Evolutionary conservation across 768 basidiomycete genomes (phyloP).

Genomic region (Serpula lacrymans): DNA sequence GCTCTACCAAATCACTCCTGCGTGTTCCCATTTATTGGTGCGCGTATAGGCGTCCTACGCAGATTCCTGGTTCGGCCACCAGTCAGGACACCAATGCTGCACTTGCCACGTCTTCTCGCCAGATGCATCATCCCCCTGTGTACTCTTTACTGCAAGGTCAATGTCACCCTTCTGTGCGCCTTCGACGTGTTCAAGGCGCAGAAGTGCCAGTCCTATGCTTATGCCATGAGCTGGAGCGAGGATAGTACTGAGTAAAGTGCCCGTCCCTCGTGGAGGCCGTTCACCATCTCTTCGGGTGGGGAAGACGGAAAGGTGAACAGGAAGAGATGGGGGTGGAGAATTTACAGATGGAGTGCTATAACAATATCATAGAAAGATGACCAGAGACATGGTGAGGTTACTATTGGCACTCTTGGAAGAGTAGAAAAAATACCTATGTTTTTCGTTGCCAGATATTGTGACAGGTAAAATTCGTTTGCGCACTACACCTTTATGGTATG

Average conservation of each 20-base stretch:
- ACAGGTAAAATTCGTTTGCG: constrained; percentile 90
- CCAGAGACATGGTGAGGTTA: constrained; percentile 1
- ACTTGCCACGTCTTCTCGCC: constrained; percentile 38
- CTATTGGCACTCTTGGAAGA: constrained; percentile 5
- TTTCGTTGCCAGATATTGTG: constrained; percentile 37
- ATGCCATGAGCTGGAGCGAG: constrained; percentile 24
- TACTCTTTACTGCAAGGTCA: constrained; percentile 25
- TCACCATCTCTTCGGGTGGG: constrained; percentile 10
- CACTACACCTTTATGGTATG: constrained; percentile 90
- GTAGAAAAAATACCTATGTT: constrained; percentile 2
- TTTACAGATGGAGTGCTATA: constrained; percentile 1
- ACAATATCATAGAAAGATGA: neutral
- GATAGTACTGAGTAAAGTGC: constrained; percentile 65
- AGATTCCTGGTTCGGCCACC: constrained; percentile 45
- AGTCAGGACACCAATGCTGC: constrained; percentile 66
- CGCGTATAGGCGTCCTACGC: too few species aligned
- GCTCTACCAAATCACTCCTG: too few species aligned
- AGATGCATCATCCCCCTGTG: constrained; percentile 30
- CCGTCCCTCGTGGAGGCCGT: constrained; percentile 61
- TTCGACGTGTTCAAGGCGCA: constrained; percentile 75
- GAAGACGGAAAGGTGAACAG: constrained; percentile 21
- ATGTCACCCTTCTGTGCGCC: constrained; percentile 49
- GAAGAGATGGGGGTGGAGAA: constrained; percentile 17
- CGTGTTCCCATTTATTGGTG: too few species aligned
- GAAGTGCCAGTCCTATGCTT: constrained; percentile 71